phyloP scores from a whole-genome alignment of 345 rosid species.

The Aethionema arabicum region DNA sequence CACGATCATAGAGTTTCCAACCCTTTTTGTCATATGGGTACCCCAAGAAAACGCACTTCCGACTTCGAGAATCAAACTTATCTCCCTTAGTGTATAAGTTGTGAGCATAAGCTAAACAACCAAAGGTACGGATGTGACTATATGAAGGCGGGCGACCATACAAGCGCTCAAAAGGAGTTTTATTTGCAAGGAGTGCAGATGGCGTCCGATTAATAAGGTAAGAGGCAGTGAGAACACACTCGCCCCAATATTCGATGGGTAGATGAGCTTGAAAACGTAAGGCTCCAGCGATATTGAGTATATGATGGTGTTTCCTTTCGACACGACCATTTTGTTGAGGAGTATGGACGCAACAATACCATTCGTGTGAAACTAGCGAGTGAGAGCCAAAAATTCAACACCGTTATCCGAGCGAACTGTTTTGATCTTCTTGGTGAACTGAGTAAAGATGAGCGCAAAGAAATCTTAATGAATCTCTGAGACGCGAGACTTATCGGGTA shows the following conservation, averaged over 20 bases:
- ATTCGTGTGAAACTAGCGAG: neutral
- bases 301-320: neutral
- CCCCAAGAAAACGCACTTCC: too few species aligned
- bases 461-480: neutral
- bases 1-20: neutral
- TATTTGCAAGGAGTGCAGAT: neutral
- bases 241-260: neutral
- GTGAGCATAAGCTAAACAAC: neutral
- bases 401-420: neutral
- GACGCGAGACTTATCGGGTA: neutral
- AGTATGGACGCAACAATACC: neutral
- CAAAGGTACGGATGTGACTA: neutral
- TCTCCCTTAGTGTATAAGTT: neutral
- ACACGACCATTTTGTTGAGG: neutral
- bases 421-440: neutral
- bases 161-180: neutral
- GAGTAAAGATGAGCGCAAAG: neutral
- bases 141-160: neutral
- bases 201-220: neutral
- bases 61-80: too few species aligned
- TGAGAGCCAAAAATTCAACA: neutral
- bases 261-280: neutral
- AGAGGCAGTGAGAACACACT: neutral
- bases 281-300: neutral
- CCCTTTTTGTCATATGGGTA: too few species aligned